Evolutionary conservation across 495 filamentous ascomycete species (phyloP), one percentile per base, ranked within the genome.

Genomic region (Eremomyces bilateralis): DNA sequence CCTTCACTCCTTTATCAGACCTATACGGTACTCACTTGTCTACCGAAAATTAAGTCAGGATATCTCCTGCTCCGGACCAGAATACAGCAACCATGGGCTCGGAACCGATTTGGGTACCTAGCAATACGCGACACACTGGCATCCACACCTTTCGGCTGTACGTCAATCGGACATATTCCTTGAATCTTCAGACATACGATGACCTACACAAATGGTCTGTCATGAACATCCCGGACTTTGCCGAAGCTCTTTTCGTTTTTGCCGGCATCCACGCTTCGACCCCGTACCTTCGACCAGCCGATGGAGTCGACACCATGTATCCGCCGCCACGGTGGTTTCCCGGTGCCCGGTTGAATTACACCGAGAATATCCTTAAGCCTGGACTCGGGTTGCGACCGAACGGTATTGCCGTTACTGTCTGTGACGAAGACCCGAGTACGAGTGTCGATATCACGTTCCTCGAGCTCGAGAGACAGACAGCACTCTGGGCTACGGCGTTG

Each of bases 361-460:
- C 83, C 16, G 79, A 92, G 57, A 94, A 94, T 53, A 62, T 94
- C 20, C 65, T 94, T 4, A 90, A 69, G 48, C 82, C 84, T 3
- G 55, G 59, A 11, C 61, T 60, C 28, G 50, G 63, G 15, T 67
- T 70, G 17, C 56, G 67, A 39, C 66, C 71, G 32, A 57, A 69
- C 36, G 51, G 53, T 2, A 72, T 88, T 44, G 73, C 70, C 24
- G 79, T 63, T 4, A 84, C 78, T 10, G 80, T 88, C 53, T 64
- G 62, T 4, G 58, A 59, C 17, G 59, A 80, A 20, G 67, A 75
- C 45, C 59, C 61, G 30, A 59, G 82, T 36, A 72, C 79, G n/a
- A 92, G 83, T 84, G 67, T 62, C 34, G 63, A 83, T 41, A 62
- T 94, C 19, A 62, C 82, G 25, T 73, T 84, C 29, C 65, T 73